Evolutionary conservation across 2,329 filamentous ascomycete genomes (phyloP), one percentile per base, ranked within the genome.

Genomic region (Esteya vermicola): DNA sequence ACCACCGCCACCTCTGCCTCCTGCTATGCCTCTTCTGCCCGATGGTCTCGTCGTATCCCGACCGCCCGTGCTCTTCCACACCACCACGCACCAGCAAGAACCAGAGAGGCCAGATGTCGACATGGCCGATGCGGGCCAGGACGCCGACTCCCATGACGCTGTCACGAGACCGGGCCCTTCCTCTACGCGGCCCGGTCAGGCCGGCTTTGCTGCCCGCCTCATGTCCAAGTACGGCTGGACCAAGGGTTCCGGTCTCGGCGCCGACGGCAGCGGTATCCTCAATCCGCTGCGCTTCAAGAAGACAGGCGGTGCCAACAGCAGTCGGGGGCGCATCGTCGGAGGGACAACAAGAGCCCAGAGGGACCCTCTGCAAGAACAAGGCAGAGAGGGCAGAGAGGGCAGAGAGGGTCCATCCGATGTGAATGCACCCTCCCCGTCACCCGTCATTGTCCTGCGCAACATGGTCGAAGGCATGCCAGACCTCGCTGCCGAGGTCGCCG

Each of bases 191-290:
- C 85, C 86, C 0, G 85, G 85, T 14, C 83, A 93, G 57, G 73
- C 78, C 47, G 83, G 80, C 38, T 94, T 94, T 57, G 91, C 85
- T 1, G 75, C 86, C 48, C 81, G 86, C 26, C 72, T 96, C 41
- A 85, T 98, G 76, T 73, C 76, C 45, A 96, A 95, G 56, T 91
- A 94, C 61, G 91, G 91, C 41, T 96, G 88, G 84, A 80, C 78
- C 27, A 81, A 88, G 52, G 91, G 91, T 20, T 72, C 80, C 46
- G 91, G 91, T 18, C 74, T 98, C 4, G 91, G 91, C 48, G 86
- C 85, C 14, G 73, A 79, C 46, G 77, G 76, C 25, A 76, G 78
- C 37, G 91, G 91, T 45, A 95, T 98, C 51, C 70, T 85, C 40
- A 84, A 86, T 19, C 84, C 88, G 5, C 65, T 98, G 4, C 76